These are phyloP conservation scores for Rhizomucor pusillus DNA, from an alignment of 371 early-diverging fungal genomes.

Conservation along the genomic window DNA sequence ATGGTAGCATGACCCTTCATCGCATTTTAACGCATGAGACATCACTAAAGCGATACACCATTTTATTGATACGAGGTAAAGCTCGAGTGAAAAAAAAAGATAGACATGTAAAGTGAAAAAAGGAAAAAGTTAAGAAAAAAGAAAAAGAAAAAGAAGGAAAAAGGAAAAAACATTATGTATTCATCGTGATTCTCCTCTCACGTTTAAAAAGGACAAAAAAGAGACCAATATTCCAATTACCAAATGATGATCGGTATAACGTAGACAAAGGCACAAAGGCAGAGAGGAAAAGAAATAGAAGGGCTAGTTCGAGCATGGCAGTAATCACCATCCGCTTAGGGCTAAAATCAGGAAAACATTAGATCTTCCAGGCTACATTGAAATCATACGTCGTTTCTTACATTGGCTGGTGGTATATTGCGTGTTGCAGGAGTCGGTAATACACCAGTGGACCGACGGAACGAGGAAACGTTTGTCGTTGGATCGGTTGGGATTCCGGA, in stretches of 20 bases:
- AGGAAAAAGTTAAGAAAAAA: neutral
- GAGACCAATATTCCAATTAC: no score
- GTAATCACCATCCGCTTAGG: neutral
- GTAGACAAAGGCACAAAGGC: no score
- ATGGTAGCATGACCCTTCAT: no score
- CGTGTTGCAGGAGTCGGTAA: slow-evolving; percentile 17
- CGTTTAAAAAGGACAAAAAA: slow-evolving; percentile 1
- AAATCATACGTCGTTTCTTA: slow-evolving; percentile 18
- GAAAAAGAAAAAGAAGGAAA: neutral
- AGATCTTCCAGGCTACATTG: neutral
- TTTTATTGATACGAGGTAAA: no score
- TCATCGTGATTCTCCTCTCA: neutral
- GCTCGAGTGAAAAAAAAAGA: neutral
- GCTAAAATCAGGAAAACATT: slow-evolving; percentile 3
- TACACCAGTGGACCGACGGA: slow-evolving; percentile 19
- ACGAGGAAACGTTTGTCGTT: slow-evolving; percentile 13
- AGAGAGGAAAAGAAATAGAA: no score
- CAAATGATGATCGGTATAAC: no score
- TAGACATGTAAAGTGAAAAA: neutral
- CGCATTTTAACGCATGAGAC: no score
- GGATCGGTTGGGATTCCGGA: slow-evolving; percentile 12
- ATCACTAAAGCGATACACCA: no score
- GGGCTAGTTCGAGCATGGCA: no score
- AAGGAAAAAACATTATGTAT: neutral
- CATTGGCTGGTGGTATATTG: slow-evolving; percentile 19